These are phyloP conservation scores for Penicillium cinerascens DNA, from an alignment of 495 filamentous ascomycete genomes.

Conservation along the genomic window DNA sequence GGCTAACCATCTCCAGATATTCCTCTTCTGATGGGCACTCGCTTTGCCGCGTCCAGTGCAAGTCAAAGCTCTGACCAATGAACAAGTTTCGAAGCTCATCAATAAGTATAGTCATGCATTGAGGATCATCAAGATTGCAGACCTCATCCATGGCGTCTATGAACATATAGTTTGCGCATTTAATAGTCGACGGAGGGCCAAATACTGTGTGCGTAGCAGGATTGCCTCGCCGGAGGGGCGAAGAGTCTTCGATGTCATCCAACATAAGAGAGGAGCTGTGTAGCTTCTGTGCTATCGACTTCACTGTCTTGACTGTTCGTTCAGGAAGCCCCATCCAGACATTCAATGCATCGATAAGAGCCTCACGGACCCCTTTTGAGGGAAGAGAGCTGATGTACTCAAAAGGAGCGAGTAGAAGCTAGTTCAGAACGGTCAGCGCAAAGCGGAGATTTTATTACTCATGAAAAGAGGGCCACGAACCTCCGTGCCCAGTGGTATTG, in stretches of 20 bases:
- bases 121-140: slow-evolving; percentile 58
- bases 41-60: slow-evolving; percentile 85
- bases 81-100: slow-evolving; percentile 76
- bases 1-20: slow-evolving; percentile 89
- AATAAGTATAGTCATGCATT: slow-evolving; percentile 63
- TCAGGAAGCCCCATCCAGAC: slow-evolving; percentile 1
- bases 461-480: background rate
- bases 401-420: background rate
- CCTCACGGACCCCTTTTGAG: slow-evolving; percentile 21
- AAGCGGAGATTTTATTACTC: no score
- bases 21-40: slow-evolving; percentile 83
- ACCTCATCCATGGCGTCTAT: slow-evolving; percentile 73
- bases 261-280: slow-evolving; percentile 35
- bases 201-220: slow-evolving; percentile 89
- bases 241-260: slow-evolving; percentile 83
- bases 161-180: slow-evolving; percentile 88
- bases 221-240: slow-evolving; percentile 70
- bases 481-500: no score
- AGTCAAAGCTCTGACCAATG: slow-evolving; percentile 87
- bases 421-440: background rate
- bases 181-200: slow-evolving; percentile 87
- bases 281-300: background rate
- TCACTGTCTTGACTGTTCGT: background rate
- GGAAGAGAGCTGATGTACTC: slow-evolving; percentile 15
- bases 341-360: slow-evolving; percentile 7